Evolutionary conservation across 805 yeast species (phyloP).

Genomic region (Candida argentea): DNA sequence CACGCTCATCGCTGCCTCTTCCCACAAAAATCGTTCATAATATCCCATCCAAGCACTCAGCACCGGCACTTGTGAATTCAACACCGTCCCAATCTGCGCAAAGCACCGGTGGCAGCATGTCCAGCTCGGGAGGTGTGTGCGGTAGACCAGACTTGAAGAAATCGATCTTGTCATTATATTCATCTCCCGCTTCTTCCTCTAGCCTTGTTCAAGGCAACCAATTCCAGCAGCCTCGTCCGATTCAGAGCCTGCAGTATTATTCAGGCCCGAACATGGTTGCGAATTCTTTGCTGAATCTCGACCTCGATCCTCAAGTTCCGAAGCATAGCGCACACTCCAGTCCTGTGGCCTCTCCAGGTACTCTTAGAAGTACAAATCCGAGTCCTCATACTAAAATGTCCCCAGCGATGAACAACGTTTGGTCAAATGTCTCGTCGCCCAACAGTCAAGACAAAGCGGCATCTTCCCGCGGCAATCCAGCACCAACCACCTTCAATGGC

Average conservation of each 20-base stretch:
- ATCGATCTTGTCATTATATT: conserved; percentile 81
- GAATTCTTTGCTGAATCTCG: conserved; percentile 3
- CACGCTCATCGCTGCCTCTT: no score
- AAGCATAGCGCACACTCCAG: no score
- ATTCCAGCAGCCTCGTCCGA: not conserved
- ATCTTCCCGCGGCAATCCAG: conserved; percentile 7
- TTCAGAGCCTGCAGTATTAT: not conserved
- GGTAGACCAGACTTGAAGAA: conserved; percentile 90
- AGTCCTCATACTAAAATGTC: conserved; percentile 1
- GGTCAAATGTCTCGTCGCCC: conserved; percentile 18
- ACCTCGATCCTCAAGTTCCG: conserved; percentile 2
- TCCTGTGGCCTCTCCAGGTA: no score
- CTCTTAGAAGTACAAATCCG: no score
- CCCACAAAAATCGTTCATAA: conserved; percentile 4
- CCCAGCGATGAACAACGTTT: conserved; percentile 20
- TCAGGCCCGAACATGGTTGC: conserved; percentile 1
- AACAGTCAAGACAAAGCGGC: conserved; percentile 3
- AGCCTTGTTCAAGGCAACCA: conserved; percentile 9
- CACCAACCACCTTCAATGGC: conserved; percentile 4
- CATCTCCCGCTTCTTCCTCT: conserved; percentile 45
- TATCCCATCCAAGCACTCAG: conserved; percentile 2
- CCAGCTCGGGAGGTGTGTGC: no score
- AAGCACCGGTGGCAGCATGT: conserved; percentile 24
- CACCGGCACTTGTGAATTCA: conserved; percentile 3
- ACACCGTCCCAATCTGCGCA: conserved; percentile 18